phyloP scores from a whole-genome alignment of 106 monocot genomes.

The Chionographis japonica region DNA sequence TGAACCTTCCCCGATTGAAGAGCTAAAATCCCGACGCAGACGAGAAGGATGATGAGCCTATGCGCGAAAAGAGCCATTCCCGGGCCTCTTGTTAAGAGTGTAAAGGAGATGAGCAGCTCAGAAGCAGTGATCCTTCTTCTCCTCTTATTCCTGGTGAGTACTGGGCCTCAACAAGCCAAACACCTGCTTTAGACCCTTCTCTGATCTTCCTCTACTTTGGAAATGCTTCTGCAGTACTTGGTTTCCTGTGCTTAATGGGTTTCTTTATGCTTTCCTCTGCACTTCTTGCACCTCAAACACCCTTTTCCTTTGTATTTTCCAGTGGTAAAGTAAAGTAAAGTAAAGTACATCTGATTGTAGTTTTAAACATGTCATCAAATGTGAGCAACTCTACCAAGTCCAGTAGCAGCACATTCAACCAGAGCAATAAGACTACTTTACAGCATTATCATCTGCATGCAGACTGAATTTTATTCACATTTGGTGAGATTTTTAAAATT shows the following conservation, averaged over 20 bases:
- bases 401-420: too few relatives aligned
- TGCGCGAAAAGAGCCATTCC: slow-evolving; percentile 7
- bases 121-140: neutral
- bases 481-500: too few relatives aligned
- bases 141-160: neutral
- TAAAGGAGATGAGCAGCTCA: neutral
- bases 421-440: too few relatives aligned
- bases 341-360: too few relatives aligned
- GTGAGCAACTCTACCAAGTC: too few relatives aligned
- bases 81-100: neutral
- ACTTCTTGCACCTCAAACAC: slow-evolving; percentile 8
- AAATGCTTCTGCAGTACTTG: neutral
- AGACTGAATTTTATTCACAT: too few relatives aligned
- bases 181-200: slow-evolving; percentile 8
- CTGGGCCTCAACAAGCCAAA: slow-evolving; percentile 3
- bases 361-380: too few relatives aligned
- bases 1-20: neutral
- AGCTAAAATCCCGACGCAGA: slow-evolving; percentile 12
- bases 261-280: slow-evolving; percentile 22
- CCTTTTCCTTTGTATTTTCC: slow-evolving; percentile 6
- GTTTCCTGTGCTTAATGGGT: slow-evolving; percentile 11
- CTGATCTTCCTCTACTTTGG: neutral
- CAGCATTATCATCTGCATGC: too few relatives aligned
- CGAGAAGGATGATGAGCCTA: slow-evolving; percentile 10
- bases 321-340: neutral